Conservation (phyloP, 2,329 filamentous ascomycete species). For the Pseudopyrenochaeta lycopersici region DNA sequence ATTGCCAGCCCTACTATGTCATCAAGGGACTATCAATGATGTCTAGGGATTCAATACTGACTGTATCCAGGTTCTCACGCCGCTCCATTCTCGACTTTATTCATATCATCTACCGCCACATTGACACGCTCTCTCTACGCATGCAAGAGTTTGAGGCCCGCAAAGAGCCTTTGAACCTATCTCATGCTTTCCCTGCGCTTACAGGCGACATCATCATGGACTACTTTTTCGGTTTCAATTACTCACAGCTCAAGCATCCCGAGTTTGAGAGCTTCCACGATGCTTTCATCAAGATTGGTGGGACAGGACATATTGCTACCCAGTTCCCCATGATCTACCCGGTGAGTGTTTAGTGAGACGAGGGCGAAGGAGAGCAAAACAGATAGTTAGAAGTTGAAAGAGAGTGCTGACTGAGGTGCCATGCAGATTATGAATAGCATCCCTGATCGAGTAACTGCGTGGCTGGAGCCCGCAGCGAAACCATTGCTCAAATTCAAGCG, state of each 20-base stretch:
- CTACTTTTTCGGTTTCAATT: slow-evolving; percentile 52
- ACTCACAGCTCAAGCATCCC: slow-evolving; percentile 41
- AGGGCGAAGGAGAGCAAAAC: not conserved
- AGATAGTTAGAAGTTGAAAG: not conserved
- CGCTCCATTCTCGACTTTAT: slow-evolving; percentile 45
- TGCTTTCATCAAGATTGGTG: slow-evolving; percentile 43
- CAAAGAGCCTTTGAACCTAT: slow-evolving; percentile 42
- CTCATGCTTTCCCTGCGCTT: slow-evolving; percentile 50
- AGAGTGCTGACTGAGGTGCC: not conserved
- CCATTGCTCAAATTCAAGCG: slow-evolving; percentile 42
- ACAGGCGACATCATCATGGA: slow-evolving; percentile 59
- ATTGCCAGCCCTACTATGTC: not conserved
- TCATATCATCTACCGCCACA: slow-evolving; percentile 48
- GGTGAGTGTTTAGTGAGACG: slow-evolving; percentile 23
- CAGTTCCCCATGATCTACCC: slow-evolving; percentile 44
- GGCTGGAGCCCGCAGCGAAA: slow-evolving; percentile 43
- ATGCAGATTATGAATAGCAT: slow-evolving; percentile 43
- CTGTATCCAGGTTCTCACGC: slow-evolving; percentile 42
- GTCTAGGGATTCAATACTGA: slow-evolving; percentile 7
- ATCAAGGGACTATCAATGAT: not conserved
- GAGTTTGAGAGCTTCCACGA: slow-evolving; percentile 48
- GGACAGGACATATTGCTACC: slow-evolving; percentile 42
- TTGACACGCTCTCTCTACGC: slow-evolving; percentile 39
- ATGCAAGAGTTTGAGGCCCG: slow-evolving; percentile 41
- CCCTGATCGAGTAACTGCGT: slow-evolving; percentile 38